Evolutionary conservation across 306 rosid species (phyloP), one percentile per base, ranked within the genome.

Genomic region (Lablab purpureus): DNA sequence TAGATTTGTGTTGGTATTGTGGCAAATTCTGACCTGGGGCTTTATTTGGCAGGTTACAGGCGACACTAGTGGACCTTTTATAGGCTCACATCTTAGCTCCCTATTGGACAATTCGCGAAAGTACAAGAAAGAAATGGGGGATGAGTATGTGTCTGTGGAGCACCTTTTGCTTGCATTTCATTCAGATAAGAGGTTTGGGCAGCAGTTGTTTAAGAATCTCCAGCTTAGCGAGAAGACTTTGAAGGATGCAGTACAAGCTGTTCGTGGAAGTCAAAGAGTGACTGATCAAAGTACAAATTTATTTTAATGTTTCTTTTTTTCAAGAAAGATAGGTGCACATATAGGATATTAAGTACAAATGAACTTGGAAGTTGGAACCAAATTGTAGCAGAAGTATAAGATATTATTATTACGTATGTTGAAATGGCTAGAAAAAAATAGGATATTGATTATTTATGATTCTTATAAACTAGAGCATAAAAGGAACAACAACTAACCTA

Each of bases 201-300:
- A 91, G 76, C 88, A 93, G n/a, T 82, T 95, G 62, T 88, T 95
- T 80, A 95, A 79, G 84, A 82, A 87, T 50, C 91, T 95, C 51
- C 88, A 90, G 84, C 89, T 93, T 76, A 84, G 84, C 22, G 96
- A 90, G 78, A 86, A 87, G 67, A 74, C 84, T 75, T 90, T 95
- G 93, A 91, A 91, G 88, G 98, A 93, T 73, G 98, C 98, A 7
- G 66, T 95, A 72, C 77, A 85, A 15, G 94, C 89, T 78, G 95
- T 95, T 78, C 97, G 97, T 4, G 99, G 99, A 63, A 92, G 81
- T 81, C 98, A 95, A 71, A 89, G 96, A 80, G 99, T 92, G 69
- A 93, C 98, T 0, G 97, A 93, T 85, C 99, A 92, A 83, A 95
- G 97, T 93, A 91, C 6, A 74, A 17, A 27, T 74, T 58, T 78